phyloP scores from a whole-genome alignment of 2,329 filamentous ascomycete genomes.

The Diaporthe sp. region DNA sequence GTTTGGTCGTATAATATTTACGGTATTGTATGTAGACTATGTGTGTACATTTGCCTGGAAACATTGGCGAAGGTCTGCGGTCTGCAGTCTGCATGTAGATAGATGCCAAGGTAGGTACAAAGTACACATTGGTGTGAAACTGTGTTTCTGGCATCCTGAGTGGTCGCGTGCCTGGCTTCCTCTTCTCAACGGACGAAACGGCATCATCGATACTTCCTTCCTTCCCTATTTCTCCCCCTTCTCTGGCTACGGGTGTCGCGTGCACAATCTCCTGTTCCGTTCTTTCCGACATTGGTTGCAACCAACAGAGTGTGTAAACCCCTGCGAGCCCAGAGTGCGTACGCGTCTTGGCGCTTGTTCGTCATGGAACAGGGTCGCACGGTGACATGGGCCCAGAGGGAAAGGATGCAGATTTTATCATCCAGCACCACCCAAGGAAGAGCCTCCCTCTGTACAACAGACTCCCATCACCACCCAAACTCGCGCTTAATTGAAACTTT shows the following conservation, averaged over 20 bases:
- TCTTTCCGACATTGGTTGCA: conserved; percentile 21
- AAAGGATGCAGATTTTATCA: background rate
- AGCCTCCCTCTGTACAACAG: background rate
- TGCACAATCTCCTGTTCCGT: conserved; percentile 29
- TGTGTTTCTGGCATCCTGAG: background rate
- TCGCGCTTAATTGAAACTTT: conserved; percentile 11
- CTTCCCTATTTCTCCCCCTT: background rate
- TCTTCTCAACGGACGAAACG: background rate
- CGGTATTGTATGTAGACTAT: background rate
- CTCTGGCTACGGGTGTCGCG: conserved; percentile 8
- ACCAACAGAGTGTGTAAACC: background rate
- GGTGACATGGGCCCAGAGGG: background rate
- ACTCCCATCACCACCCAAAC: background rate
- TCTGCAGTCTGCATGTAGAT: background rate
- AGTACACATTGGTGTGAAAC: background rate
- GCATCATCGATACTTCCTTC: background rate
- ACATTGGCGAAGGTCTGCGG: background rate
- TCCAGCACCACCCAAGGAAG: background rate
- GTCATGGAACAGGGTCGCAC: conserved; percentile 13
- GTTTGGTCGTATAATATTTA: background rate
- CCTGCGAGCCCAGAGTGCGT: background rate
- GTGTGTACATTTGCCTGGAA: too few relatives aligned
- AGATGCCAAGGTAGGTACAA: too few relatives aligned
- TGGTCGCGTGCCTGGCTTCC: conserved; percentile 9
- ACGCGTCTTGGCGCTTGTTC: conserved; percentile 8